These are phyloP conservation scores for Mucor saturninus DNA, from an alignment of 371 early-diverging fungal species.

Conservation along the genomic window DNA sequence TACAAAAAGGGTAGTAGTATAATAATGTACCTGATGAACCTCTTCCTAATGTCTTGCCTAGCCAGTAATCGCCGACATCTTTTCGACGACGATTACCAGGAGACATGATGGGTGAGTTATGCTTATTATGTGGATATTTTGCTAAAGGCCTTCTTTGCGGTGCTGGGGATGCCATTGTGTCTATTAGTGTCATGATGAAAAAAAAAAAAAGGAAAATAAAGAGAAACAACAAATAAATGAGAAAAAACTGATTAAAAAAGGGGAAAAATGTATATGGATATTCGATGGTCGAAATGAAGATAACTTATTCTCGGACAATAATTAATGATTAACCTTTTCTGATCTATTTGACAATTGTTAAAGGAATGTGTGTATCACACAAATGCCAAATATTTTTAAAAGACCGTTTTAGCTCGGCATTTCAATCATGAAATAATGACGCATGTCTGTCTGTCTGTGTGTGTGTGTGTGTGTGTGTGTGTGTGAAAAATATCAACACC, in stretches of 20 bases:
- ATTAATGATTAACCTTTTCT: slow-evolving; percentile 9
- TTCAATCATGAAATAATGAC: no score
- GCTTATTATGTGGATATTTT: slow-evolving; percentile 25
- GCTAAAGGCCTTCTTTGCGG: slow-evolving; percentile 43
- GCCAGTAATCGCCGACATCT: slow-evolving; percentile 76
- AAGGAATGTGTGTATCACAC: slow-evolving; percentile 9
- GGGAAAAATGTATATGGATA: slow-evolving; percentile 13
- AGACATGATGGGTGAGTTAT: slow-evolving; percentile 34
- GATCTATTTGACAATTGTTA: neutral
- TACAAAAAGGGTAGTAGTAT: neutral
- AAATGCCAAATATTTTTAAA: slow-evolving; percentile 8
- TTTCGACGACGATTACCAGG: slow-evolving; percentile 54
- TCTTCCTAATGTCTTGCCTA: slow-evolving; percentile 82
- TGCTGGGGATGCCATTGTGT: slow-evolving; percentile 45
- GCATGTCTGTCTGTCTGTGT: no score
- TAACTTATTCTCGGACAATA: slow-evolving; percentile 17
- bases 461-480: no score
- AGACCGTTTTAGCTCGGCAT: no score
- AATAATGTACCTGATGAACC: slow-evolving; percentile 76
- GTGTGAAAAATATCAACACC: no score
- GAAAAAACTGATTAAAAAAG: slow-evolving; percentile 7
- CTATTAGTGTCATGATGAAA: slow-evolving; percentile 23
- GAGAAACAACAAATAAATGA: slow-evolving; percentile 8
- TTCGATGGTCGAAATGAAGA: slow-evolving; percentile 24
- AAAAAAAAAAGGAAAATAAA: slow-evolving; percentile 18